Evolutionary conservation across 2,329 filamentous ascomycete species (phyloP).

Genomic region (Penicillium sp.): DNA sequence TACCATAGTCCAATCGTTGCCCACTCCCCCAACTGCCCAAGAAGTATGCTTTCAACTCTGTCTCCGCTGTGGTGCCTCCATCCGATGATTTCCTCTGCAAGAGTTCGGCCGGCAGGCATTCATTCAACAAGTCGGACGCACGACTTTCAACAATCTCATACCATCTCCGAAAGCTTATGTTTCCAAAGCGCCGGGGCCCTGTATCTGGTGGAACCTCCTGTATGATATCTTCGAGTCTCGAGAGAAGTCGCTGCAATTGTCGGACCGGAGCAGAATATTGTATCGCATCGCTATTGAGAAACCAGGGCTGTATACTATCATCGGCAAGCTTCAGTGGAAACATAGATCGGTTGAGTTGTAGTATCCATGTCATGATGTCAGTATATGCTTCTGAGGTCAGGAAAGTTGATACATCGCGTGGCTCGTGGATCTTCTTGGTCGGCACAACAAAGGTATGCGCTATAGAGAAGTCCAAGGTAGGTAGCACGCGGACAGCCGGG

Average conservation of each 20-base stretch:
- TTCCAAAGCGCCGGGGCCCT: constrained; percentile 87
- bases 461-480: constrained; percentile 47
- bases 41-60: constrained; percentile 76
- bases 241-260: constrained; percentile 65
- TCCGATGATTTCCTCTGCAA: constrained; percentile 34
- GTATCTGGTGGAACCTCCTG: constrained; percentile 78
- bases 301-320: constrained; percentile 51
- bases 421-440: constrained; percentile 79
- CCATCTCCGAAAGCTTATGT: constrained; percentile 87
- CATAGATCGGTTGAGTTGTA: constrained; percentile 86
- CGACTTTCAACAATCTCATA: constrained; percentile 65
- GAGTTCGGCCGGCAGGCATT: constrained; percentile 55
- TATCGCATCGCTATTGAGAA: constrained; percentile 41
- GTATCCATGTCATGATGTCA: constrained; percentile 80
- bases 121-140: constrained; percentile 56
- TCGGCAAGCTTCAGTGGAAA: constrained; percentile 62
- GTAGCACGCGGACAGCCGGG: constrained; percentile 38
- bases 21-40: constrained; percentile 83
- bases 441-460: constrained; percentile 65
- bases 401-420: constrained; percentile 76
- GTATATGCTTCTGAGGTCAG: constrained; percentile 77
- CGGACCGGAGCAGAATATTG: constrained; percentile 59
- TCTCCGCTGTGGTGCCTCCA: constrained; percentile 50
- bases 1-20: constrained; percentile 90
- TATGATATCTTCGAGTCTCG: constrained; percentile 64